Conservation (phyloP, 2,329 filamentous ascomycete species). For the Coleophoma eucalyptorum region DNA sequence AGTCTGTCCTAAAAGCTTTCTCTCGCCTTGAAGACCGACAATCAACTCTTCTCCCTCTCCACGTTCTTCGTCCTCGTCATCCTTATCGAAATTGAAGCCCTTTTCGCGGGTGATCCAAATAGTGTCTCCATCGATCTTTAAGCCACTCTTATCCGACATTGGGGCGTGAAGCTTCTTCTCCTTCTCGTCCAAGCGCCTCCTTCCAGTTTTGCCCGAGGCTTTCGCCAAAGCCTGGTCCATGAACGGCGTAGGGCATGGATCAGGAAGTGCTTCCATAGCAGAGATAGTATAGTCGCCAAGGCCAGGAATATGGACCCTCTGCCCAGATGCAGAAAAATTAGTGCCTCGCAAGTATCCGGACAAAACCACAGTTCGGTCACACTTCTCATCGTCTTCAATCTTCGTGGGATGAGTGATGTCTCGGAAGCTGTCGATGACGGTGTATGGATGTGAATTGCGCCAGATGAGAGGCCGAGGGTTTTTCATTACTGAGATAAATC, state of each 20-base stretch:
- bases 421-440: slow-evolving; percentile 88
- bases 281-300: slow-evolving; percentile 84
- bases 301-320: slow-evolving; percentile 87
- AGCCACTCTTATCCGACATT: slow-evolving; percentile 95
- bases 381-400: slow-evolving; percentile 84
- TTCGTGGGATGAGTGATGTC: slow-evolving; percentile 92
- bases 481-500: slow-evolving; percentile 98
- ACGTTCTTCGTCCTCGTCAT: slow-evolving; percentile 62
- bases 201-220: slow-evolving; percentile 73
- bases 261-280: slow-evolving; percentile 81
- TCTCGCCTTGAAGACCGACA: slow-evolving; percentile 79
- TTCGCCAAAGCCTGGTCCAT: slow-evolving; percentile 88
- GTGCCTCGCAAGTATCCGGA: slow-evolving; percentile 94
- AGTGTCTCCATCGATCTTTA: slow-evolving; percentile 94
- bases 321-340: slow-evolving; percentile 83
- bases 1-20: slow-evolving; percentile 76
- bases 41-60: slow-evolving; percentile 97
- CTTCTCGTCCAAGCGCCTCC: slow-evolving; percentile 86
- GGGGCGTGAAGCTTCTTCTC: slow-evolving; percentile 95
- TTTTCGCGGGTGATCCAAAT: slow-evolving; percentile 79
- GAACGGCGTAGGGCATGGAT: slow-evolving; percentile 90
- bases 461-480: slow-evolving; percentile 94
- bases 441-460: slow-evolving; percentile 95
- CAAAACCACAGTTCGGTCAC: slow-evolving; percentile 84
- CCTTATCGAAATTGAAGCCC: slow-evolving; percentile 71